Evolutionary conservation across 495 filamentous ascomycete species (phyloP).

Genomic region (Hypoxylon perforatum): DNA sequence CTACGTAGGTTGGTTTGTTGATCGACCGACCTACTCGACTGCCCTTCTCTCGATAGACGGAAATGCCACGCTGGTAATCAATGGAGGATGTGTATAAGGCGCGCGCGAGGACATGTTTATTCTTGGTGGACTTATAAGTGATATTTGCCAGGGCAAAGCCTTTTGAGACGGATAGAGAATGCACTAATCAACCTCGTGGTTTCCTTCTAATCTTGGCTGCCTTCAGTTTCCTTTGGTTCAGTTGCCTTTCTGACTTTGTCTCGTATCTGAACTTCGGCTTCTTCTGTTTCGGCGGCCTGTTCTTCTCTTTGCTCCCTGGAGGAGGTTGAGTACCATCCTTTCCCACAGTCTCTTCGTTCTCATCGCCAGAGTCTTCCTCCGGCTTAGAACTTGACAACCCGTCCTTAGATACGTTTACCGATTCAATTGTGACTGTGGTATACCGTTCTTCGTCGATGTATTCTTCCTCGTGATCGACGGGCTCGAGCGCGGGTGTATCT

Average conservation of each 20-base stretch:
- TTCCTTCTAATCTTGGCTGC: conserved; percentile 59
- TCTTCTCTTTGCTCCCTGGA: conserved; percentile 44
- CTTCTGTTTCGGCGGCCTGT: conserved; percentile 72
- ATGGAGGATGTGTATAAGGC: conserved; percentile 20
- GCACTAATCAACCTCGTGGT: conserved; percentile 45
- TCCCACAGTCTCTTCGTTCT: conserved; percentile 51
- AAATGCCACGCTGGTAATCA: conserved; percentile 22
- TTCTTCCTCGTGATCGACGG: conserved; percentile 85
- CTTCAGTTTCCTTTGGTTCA: conserved; percentile 73
- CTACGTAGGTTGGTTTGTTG: conserved; percentile 22
- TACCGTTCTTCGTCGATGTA: conserved; percentile 97
- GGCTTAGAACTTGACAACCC: conserved; percentile 67
- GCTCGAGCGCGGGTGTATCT: conserved; percentile 54
- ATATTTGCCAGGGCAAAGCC: conserved; percentile 38
- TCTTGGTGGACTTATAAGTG: conserved; percentile 33
- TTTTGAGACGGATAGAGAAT: conserved; percentile 38
- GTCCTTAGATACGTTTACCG: conserved; percentile 82
- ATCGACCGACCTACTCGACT: conserved; percentile 27
- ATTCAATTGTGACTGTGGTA: conserved; percentile 92
- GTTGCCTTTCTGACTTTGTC: conserved; percentile 78
- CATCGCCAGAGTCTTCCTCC: conserved; percentile 58
- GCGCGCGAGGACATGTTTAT: conserved; percentile 35
- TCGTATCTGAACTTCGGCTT: conserved; percentile 95
- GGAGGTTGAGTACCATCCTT: conserved; percentile 44
- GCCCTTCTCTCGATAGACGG: conserved; percentile 13